A percentile compares a stretch with the other conserved stretches of the same genome.
phyloP scores from a whole-genome alignment of 345 rosid genomes.

The Cardamine resedifolia region DNA sequence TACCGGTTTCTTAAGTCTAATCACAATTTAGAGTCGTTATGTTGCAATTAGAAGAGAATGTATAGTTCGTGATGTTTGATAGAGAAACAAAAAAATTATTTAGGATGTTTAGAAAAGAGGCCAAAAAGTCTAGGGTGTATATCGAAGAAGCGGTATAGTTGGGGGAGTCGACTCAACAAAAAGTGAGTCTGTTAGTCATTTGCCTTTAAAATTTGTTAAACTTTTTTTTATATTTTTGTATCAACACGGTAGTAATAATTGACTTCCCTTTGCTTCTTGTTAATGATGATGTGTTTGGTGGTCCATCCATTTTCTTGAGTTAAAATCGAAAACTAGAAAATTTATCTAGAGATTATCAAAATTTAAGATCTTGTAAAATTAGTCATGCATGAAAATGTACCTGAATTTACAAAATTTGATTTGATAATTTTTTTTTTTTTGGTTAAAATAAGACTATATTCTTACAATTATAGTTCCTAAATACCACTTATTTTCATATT shows the following conservation, averaged over 20 bases:
- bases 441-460: too few relatives aligned
- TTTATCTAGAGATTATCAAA: too few relatives aligned
- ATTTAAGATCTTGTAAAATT: too few relatives aligned
- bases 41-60: background rate
- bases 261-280: constrained; percentile 20
- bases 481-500: too few relatives aligned
- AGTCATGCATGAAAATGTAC: too few relatives aligned
- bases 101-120: background rate
- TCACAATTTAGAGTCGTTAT: background rate
- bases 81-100: background rate
- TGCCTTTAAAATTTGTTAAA: too few relatives aligned
- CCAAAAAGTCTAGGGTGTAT: background rate
- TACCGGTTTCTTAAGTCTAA: too few relatives aligned
- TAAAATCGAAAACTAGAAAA: too few relatives aligned
- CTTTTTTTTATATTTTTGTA: background rate
- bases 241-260: constrained; percentile 25
- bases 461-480: too few relatives aligned
- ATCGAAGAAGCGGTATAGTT: background rate
- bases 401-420: too few relatives aligned
- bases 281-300: constrained; percentile 33
- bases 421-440: too few relatives aligned
- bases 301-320: constrained; percentile 26
- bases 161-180: background rate
- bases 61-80: background rate
- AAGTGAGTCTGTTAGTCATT: too few relatives aligned